Conservation (phyloP, 2,329 filamentous ascomycete genomes). For the Hypomyces perniciosus region DNA sequence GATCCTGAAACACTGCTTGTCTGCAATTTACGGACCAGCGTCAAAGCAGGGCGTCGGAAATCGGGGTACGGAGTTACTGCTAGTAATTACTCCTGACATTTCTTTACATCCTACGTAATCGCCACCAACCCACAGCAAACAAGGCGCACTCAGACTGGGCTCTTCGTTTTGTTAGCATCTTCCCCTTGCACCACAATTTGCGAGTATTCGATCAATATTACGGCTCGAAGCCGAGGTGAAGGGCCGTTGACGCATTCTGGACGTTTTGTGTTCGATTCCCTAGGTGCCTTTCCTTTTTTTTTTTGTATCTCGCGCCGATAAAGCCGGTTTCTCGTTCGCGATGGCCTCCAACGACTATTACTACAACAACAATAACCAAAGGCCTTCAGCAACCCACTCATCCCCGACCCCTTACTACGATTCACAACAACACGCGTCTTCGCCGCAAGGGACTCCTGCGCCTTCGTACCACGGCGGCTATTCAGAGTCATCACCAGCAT, state of each 20-base stretch:
- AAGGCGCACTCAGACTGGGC: not conserved
- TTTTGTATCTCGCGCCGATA: not conserved
- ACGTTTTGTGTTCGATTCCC: not conserved
- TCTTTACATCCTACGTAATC: constrained; percentile 10
- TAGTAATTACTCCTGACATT: not conserved
- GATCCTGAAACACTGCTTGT: not conserved
- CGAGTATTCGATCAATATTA: not conserved
- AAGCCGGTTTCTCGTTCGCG: constrained; percentile 20
- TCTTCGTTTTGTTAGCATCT: not conserved
- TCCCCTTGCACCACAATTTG: not conserved
- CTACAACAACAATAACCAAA: constrained; percentile 30
- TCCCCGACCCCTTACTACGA: constrained; percentile 38
- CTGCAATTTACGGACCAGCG: not conserved
- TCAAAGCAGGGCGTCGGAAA: not conserved
- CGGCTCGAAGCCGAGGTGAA: not conserved
- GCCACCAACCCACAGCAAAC: constrained; percentile 3
- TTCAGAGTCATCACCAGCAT: constrained; percentile 5
- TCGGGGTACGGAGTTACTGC: no score
- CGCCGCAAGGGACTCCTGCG: constrained; percentile 32
- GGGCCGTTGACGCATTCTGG: not conserved
- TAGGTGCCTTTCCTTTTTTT: not conserved
- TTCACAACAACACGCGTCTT: constrained; percentile 33
- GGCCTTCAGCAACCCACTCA: constrained; percentile 29
- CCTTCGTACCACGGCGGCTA: constrained; percentile 30
- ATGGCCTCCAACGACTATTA: constrained; percentile 68